These are phyloP conservation scores for Talaromyces liani DNA, from an alignment of 495 filamentous ascomycete species.

Conservation along the genomic window DNA sequence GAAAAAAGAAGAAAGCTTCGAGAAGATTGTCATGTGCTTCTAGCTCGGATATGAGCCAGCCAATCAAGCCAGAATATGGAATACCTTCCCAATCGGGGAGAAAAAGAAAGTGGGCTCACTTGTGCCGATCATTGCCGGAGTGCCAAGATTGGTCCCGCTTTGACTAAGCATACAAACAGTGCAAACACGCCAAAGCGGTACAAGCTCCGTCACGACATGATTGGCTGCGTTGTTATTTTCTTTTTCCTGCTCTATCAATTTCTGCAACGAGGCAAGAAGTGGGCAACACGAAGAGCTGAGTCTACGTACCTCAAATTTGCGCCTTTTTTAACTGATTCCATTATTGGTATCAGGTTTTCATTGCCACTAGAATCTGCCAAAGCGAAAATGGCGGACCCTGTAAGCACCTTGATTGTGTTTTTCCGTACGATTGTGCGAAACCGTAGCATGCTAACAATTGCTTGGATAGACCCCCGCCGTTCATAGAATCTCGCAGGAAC, in stretches of 20 bases:
- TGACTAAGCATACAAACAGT: slow-evolving; percentile 5
- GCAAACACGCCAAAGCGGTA: slow-evolving; percentile 3
- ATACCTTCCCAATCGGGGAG: neutral
- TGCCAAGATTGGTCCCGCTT: neutral
- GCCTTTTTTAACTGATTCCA: neutral
- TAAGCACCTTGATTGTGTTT: neutral
- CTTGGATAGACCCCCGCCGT: neutral
- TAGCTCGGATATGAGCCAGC: slow-evolving; percentile 10
- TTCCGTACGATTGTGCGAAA: neutral
- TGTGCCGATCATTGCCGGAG: neutral
- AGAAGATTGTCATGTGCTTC: slow-evolving; percentile 5
- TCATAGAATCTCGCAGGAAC: neutral
- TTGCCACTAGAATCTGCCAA: neutral
- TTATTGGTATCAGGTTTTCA: neutral
- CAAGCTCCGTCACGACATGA: neutral
- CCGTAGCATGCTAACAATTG: neutral
- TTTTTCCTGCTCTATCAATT: neutral
- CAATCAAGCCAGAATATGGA: neutral
- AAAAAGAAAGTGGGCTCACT: neutral
- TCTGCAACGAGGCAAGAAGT: neutral
- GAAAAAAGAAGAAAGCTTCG: neutral
- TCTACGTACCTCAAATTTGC: neutral
- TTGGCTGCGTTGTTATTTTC: neutral
- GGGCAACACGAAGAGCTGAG: neutral
- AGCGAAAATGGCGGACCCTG: neutral